Evolutionary conservation across 2,329 filamentous ascomycete species (phyloP).

Genomic region (Pyrenophora teres): DNA sequence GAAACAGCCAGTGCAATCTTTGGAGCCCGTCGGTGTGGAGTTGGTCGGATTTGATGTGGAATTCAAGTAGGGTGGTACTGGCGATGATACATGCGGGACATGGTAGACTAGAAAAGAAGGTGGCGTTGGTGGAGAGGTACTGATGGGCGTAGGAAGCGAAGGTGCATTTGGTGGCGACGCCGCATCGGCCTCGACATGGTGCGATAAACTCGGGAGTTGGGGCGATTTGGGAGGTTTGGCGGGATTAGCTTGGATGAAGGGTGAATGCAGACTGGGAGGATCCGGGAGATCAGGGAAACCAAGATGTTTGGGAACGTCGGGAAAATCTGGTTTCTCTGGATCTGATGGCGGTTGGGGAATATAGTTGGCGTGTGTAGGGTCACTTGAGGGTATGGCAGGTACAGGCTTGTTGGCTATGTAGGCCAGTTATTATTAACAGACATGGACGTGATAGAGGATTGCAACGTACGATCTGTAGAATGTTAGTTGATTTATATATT

Average conservation of each 20-base stretch:
- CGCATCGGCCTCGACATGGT: too few species aligned
- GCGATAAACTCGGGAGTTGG: not conserved
- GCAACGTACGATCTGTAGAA: conserved; percentile 24
- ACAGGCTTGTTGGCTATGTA: not conserved
- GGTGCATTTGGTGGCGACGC: not conserved
- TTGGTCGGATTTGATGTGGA: not conserved
- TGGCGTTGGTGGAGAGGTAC: not conserved
- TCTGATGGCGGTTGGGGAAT: conserved; percentile 1
- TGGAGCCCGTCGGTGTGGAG: not conserved
- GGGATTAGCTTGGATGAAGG: not conserved
- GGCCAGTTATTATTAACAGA: conserved; percentile 5
- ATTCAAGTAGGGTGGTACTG: not conserved
- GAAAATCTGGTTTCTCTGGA: not conserved
- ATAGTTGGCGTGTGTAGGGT: not conserved
- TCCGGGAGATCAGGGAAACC: too few species aligned
- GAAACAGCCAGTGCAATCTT: conserved; percentile 40
- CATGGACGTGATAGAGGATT: not conserved
- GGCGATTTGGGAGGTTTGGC: not conserved
- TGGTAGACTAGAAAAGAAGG: not conserved
- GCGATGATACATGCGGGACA: too few species aligned
- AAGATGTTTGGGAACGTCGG: not conserved
- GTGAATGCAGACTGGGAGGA: not conserved
- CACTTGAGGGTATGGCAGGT: conserved; percentile 1
- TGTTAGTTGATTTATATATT: conserved; percentile 8
- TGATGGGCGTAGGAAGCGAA: not conserved